Percentiles rank a stretch among this genome's conserved stretches.
phyloP scores from a whole-genome alignment of 2,329 filamentous ascomycete genomes.

The Ustulina deusta region DNA sequence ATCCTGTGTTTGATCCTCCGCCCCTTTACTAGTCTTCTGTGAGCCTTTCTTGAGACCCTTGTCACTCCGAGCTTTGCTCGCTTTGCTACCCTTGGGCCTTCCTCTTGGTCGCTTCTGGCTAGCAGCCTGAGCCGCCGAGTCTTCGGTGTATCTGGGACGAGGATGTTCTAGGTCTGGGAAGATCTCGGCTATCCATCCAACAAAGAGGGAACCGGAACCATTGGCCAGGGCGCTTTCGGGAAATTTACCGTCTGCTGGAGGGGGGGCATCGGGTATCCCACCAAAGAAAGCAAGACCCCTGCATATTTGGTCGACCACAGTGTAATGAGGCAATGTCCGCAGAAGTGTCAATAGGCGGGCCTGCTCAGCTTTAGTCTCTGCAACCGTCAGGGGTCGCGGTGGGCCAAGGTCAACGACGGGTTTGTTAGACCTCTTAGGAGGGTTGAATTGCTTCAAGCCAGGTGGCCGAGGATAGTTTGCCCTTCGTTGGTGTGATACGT shows the following conservation, averaged over 20 bases:
- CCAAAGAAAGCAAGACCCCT: conserved; percentile 74
- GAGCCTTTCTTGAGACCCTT: conserved; percentile 64
- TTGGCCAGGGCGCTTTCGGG: conserved; percentile 68
- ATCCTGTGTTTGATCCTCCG: conserved; percentile 42
- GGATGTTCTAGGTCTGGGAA: conserved; percentile 62
- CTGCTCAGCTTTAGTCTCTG: conserved; percentile 69
- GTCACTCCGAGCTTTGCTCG: conserved; percentile 59
- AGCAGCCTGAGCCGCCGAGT: conserved; percentile 35
- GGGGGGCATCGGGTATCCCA: conserved; percentile 66
- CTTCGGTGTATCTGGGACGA: conserved; percentile 40
- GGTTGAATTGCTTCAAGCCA: conserved; percentile 47
- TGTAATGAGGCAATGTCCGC: conserved; percentile 65
- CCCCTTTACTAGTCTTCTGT: conserved; percentile 44
- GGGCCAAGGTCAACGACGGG: conserved; percentile 32
- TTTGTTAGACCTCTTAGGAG: conserved; percentile 43
- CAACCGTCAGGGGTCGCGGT: conserved; percentile 54
- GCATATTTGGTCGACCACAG: conserved; percentile 72
- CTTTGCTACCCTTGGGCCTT: conserved; percentile 69
- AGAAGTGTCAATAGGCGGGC: conserved; percentile 69
- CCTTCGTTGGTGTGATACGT: conserved; percentile 62
- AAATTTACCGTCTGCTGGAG: conserved; percentile 63
- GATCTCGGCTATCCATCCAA: conserved; percentile 73
- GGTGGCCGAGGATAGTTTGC: conserved; percentile 51
- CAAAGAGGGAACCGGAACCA: conserved; percentile 68
- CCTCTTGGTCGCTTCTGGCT: conserved; percentile 61